phyloP scores from a whole-genome alignment of 2,329 filamentous ascomycete genomes.

The Beauveria rudraprayagi region DNA sequence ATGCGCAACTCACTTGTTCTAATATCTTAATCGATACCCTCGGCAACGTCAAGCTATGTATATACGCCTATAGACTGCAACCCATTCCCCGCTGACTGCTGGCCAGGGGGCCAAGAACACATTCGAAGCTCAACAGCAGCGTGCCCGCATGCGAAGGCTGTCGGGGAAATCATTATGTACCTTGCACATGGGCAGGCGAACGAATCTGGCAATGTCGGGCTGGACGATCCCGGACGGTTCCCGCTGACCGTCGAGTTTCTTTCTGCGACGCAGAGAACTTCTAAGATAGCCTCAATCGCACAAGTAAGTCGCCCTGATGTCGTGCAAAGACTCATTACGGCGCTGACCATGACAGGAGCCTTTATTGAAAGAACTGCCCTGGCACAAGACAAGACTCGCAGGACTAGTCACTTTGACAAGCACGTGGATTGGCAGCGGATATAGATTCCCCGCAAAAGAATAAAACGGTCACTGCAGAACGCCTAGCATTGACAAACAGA shows the following conservation, averaged over 20 bases:
- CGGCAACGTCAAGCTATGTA: slow-evolving; percentile 11
- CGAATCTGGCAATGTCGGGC: background rate
- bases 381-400: background rate
- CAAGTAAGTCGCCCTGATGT: background rate
- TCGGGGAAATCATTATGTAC: background rate
- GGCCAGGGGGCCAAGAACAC: slow-evolving; percentile 9
- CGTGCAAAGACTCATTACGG: background rate
- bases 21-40: slow-evolving; percentile 9
- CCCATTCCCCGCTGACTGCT: background rate
- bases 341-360: background rate
- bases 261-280: background rate
- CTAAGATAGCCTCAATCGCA: background rate
- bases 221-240: background rate
- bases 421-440: background rate
- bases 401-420: background rate
- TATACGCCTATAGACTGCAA: background rate
- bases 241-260: background rate
- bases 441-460: background rate
- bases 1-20: slow-evolving; percentile 7
- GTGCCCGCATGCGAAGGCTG: background rate
- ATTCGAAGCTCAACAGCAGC: background rate
- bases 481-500: background rate
- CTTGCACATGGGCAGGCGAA: background rate
- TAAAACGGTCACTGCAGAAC: background rate
- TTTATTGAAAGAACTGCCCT: background rate